phyloP scores from a whole-genome alignment of 179 eudicot genomes.

The Amaranthus tricolor region DNA sequence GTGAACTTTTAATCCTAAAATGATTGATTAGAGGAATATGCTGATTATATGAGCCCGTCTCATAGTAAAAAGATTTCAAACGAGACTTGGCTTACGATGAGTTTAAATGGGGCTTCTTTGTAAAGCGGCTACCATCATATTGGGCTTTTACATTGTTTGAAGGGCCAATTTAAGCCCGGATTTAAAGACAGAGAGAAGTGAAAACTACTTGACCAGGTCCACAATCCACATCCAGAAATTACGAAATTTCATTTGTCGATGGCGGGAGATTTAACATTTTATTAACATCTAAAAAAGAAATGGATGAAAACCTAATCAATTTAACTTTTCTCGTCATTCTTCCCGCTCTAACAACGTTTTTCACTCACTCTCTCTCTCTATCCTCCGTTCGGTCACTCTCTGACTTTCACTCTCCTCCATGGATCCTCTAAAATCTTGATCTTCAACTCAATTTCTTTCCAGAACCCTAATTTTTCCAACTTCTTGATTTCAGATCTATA shows the following conservation, averaged over 20 bases:
- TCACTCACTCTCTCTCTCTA: background rate
- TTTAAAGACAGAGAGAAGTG: too few relatives aligned
- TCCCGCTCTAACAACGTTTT: slow-evolving; percentile 15
- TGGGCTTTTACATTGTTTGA: too few relatives aligned
- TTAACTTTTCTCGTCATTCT: background rate
- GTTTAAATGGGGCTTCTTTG: too few relatives aligned
- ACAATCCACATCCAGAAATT: background rate
- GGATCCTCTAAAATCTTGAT: slow-evolving; percentile 16
- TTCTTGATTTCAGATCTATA: slow-evolving; percentile 18
- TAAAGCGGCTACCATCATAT: too few relatives aligned
- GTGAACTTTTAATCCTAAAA: too few relatives aligned
- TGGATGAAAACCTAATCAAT: background rate
- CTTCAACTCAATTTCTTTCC: slow-evolving; percentile 2
- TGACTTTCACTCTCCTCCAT: slow-evolving; percentile 23
- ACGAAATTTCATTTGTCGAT: slow-evolving; percentile 12
- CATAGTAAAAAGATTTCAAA: too few relatives aligned
- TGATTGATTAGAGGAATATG: too few relatives aligned
- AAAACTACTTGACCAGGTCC: too few relatives aligned
- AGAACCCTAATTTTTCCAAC: slow-evolving; percentile 28
- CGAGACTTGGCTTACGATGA: too few relatives aligned
- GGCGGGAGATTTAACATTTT: slow-evolving; percentile 19
- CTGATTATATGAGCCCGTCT: too few relatives aligned
- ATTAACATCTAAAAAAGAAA: background rate
- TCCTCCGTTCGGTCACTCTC: background rate
- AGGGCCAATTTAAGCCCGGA: too few relatives aligned